Percentiles rank a stretch among this genome's conserved stretches.
Evolutionary conservation across 2,329 filamentous ascomycete species (phyloP).

Genomic region (Aspergillus pseudotamarii): DNA sequence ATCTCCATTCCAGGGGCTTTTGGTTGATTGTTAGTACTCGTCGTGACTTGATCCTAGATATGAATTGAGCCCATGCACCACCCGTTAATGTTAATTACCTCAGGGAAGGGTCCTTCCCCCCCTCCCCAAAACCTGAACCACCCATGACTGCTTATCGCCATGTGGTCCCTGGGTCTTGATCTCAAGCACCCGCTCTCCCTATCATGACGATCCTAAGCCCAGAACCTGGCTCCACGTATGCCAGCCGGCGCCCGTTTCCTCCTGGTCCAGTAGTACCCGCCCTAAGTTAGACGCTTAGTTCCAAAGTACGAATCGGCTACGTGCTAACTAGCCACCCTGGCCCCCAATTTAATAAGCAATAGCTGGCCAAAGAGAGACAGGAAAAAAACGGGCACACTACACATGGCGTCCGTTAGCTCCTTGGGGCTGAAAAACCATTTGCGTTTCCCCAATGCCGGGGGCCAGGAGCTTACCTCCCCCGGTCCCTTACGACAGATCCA

Average conservation of each 20-base stretch:
- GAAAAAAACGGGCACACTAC: slow-evolving; percentile 7
- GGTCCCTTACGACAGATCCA: slow-evolving; percentile 7
- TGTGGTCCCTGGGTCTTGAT: slow-evolving; percentile 26
- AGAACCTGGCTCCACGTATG: slow-evolving; percentile 21
- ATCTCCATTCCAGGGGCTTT: not conserved
- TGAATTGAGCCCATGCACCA: not conserved
- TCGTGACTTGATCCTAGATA: too few relatives aligned
- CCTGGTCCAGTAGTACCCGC: slow-evolving; percentile 12
- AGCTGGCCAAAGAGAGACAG: slow-evolving; percentile 2
- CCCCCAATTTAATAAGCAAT: slow-evolving; percentile 20
- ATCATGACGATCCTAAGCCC: slow-evolving; percentile 20
- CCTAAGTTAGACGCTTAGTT: slow-evolving; percentile 8
- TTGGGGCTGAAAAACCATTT: slow-evolving; percentile 25
- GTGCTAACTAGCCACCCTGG: slow-evolving; percentile 13
- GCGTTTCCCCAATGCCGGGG: slow-evolving; percentile 13
- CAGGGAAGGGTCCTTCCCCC: not conserved
- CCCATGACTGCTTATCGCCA: slow-evolving; percentile 24
- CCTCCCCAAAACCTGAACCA: slow-evolving; percentile 9
- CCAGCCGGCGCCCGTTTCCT: slow-evolving; percentile 12
- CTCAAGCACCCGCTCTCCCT: slow-evolving; percentile 15
- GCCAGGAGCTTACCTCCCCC: slow-evolving; percentile 14
- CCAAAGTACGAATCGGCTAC: slow-evolving; percentile 17
- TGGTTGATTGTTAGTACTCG: not conserved
- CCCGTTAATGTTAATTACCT: not conserved
- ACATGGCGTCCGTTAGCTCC: slow-evolving; percentile 16